Base-by-base conservation (phyloP, 768 basidiomycete species). In the Cubamyces lactineus region DNA sequence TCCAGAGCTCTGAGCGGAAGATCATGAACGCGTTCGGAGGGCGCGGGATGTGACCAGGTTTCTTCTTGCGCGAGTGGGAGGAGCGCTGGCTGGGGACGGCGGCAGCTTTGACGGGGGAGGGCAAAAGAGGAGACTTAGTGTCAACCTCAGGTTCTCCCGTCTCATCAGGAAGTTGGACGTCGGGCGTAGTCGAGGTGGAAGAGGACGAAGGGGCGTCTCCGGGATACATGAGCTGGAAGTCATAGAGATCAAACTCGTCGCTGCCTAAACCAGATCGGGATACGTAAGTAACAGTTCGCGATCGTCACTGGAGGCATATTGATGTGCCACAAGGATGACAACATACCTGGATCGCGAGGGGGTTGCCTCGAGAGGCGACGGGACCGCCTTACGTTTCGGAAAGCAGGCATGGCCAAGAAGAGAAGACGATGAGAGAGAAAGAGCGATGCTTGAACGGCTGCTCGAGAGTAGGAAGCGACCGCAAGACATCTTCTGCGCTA, bases 21-120 rank as follows among this genome's bases (percentile, higher is more conserved):
- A 93, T 77, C 75, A 94, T 92, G 79, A 94, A 96, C 11, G 92
- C 88, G 69, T 95, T 96, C 57, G 89, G 82, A 1, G 93, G 93
- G 15, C 92, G 86, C 34, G 86, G 86, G 40, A 68, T 83, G 70
- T 86, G 86, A 39, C 78, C 79, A 11, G 69, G 74, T 69, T 71
- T 74, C 69, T 73, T 75, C 65, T 75, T 78, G 58, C 78, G 77
- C 0, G 72, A 72, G 57, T 81, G 80, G 8, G 80, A 77, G n/a
- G 76, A 72, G 30, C 75, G 74, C 21, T 71, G 71, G 1, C 65
- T 28, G 53, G 71, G 70, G 2, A 70, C 65, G 48, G 72, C 66
- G 53, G 39, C 66, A 11, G 7, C 67, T 49, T 54, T 28, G 7
- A 41, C 46, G 8, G 55, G 63, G 13, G 66, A 55, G 19, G 66